These are phyloP conservation scores for Aureobasidium namibiae DNA, from an alignment of 2,329 filamentous ascomycete genomes.

Conservation along the genomic window DNA sequence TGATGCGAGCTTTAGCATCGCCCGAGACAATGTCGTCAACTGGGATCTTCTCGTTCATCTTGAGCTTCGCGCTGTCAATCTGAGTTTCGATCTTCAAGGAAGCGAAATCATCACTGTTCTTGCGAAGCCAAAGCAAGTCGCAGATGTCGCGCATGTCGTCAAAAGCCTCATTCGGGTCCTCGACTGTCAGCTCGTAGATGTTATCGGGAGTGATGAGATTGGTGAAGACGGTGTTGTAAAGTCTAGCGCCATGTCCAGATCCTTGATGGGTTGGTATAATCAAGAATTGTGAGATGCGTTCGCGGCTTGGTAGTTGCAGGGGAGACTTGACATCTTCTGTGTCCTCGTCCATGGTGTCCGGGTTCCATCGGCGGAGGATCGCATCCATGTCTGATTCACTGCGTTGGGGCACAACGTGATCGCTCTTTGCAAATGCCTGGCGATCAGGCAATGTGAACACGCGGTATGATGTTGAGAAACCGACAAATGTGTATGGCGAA, in stretches of 20 bases:
- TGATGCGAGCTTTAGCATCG: slow-evolving; percentile 48
- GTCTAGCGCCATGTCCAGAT: slow-evolving; percentile 65
- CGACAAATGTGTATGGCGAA: slow-evolving; percentile 64
- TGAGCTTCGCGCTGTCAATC: slow-evolving; percentile 42
- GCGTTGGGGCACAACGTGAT: slow-evolving; percentile 30
- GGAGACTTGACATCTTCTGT: slow-evolving; percentile 15
- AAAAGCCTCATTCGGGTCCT: slow-evolving; percentile 85
- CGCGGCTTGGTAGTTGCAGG: slow-evolving; percentile 62
- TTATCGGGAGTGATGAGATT: slow-evolving; percentile 55
- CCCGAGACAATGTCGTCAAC: slow-evolving; percentile 50
- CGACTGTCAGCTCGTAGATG: slow-evolving; percentile 78
- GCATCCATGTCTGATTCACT: slow-evolving; percentile 13
- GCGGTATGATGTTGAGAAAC: slow-evolving; percentile 84
- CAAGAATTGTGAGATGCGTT: slow-evolving; percentile 87
- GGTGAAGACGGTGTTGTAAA: slow-evolving; percentile 74
- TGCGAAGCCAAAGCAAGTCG: slow-evolving; percentile 59
- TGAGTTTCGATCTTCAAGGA: slow-evolving; percentile 41
- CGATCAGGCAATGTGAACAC: slow-evolving; percentile 48
- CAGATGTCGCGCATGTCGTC: slow-evolving; percentile 70
- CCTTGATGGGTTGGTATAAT: slow-evolving; percentile 82
- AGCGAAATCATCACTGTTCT: slow-evolving; percentile 28
- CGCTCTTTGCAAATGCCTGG: slow-evolving; percentile 10
- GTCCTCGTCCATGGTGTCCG: not conserved
- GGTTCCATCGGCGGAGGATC: slow-evolving; percentile 12
- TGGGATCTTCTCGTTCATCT: slow-evolving; percentile 43